Evolutionary conservation across 345 rosid species (phyloP), one percentile per base, ranked within the genome.

Genomic region (Gossypium raimondii): DNA sequence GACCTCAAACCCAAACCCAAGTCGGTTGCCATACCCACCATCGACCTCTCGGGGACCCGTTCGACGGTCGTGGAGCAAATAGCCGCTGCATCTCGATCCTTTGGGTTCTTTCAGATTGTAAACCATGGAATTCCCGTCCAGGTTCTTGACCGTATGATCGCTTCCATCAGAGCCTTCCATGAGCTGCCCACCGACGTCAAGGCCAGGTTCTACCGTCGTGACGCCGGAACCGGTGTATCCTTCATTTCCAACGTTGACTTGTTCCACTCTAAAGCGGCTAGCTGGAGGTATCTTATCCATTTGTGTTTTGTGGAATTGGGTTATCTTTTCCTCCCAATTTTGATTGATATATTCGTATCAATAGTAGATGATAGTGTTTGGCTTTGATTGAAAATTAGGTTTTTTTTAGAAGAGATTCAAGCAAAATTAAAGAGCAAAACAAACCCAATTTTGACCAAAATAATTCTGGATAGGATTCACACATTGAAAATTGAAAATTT

Each of bases 51-150:
- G 1, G 84, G 74, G 1, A 57, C 74, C 8, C 81, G 81, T 14
- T 44, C 84, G 8, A 18, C n/a, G n/a, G 65, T 82, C 7, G 88
- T 83, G 34, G 77, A 81, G 29, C 74, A 80, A 70, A 53, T 87
- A 1, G 53, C 83, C 0, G 17, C 68, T 0, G 89, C 91, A 0
- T 81, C 77, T 3, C 77, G 87, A 8, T 76, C 81, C 60, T 47
- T 83, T 1, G 88, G 91, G 7, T 87, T 89, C 76, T 87, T 87
- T 53, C 93, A 83, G 82, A 67, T 87, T 8, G 77, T 83, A 11
- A 87, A 83, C 71, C 90, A 87, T 16, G 85, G 87, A 18, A 82
- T 87, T 69, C 81, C 82, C 3, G 75, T 62, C 17, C 87, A 83
- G 47, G 55, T 78, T 48, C 60, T 86, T 71, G 87, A 89, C 70